Base-by-base conservation (phyloP, 352 stramenopile genomes). In the Globisporangium emineosum region DNA sequence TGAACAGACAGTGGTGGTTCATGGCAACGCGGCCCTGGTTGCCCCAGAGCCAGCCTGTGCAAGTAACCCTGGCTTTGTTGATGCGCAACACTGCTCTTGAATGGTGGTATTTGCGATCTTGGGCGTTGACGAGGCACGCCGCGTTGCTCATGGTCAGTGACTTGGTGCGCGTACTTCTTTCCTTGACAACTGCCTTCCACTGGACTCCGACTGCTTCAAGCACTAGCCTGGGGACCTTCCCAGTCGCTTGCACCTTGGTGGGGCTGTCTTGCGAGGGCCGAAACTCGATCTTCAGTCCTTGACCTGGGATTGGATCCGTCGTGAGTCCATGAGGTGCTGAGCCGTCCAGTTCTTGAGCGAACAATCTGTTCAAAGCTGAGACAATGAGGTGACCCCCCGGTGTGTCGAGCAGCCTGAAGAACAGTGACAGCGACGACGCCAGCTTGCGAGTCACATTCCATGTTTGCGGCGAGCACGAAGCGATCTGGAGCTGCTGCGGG, bases 1-100 rank as follows among this genome's bases (percentile, higher is more conserved):
- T 29, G 43, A 17, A 51, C 6, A 51, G n/a, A 10, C n/a, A 51
- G 43, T 51, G 43, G 43, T 51, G 43, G 43, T 51, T 51, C 43
- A n/a, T 51, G 19, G 27, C 43, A 5, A 27, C 5, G n/a, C 27
- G 43, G n/a, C 43, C 43, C 3, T 51, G 43, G n/a, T 51, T 29
- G 19, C 19, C 43, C 43, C 43, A 51, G 43, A 51, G n/a, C 43
- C 43, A 51, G 8, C 7, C 43, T 7, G 43, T 51, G 43, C 43
- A 51, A 0, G 8, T 53, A 9, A 23, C 5, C 1, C 3, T 12
- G 21, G 8, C 21, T 17, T 32, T 23, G 2, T 30, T 2, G 9
- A 53, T 5, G 21, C 8, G 45, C 21, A 53, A 12, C 45, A 53
- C 45, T 10, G 45, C 15, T 19, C 21, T 15, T 2, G 45, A 23